Percentiles rank a stretch among this genome's conserved stretches.
Conservation (phyloP, 352 stramenopile genomes). For the Elongisporangium senticosum region DNA sequence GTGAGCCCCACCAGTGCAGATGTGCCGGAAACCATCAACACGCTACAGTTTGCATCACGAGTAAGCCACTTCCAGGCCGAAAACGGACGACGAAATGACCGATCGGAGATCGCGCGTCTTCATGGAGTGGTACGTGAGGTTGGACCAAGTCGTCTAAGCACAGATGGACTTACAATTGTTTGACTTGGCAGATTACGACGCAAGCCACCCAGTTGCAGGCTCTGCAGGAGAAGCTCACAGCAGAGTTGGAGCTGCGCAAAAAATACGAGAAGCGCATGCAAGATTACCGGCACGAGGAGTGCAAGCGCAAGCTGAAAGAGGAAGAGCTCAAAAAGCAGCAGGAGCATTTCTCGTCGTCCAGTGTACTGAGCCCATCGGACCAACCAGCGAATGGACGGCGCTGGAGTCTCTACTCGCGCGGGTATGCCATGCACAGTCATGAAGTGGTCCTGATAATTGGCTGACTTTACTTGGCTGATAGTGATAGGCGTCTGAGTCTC, state of each 20-base stretch:
- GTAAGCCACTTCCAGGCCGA: slow-evolving; percentile 38
- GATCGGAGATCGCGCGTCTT: slow-evolving; percentile 53
- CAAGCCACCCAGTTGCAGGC: slow-evolving; percentile 59
- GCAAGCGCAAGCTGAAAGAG: slow-evolving; percentile 37
- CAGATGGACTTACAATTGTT: neutral
- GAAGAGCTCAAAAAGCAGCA: slow-evolving; percentile 41
- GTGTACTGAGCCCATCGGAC: slow-evolving; percentile 24
- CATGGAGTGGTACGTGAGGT: slow-evolving; percentile 44
- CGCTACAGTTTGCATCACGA: slow-evolving; percentile 71
- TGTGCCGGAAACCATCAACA: slow-evolving; percentile 67
- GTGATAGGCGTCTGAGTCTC: neutral
- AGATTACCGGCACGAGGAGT: slow-evolving; percentile 65
- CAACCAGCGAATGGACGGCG: slow-evolving; percentile 37
- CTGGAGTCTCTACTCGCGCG: slow-evolving; percentile 66
- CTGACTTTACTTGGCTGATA: neutral
- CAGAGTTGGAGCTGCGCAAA: slow-evolving; percentile 55
- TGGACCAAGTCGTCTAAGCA: neutral
- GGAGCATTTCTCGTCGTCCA: slow-evolving; percentile 27
- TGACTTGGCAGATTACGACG: slow-evolving; percentile 34
- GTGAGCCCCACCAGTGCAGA: slow-evolving; percentile 44
- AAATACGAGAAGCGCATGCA: slow-evolving; percentile 76
- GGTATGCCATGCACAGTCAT: slow-evolving; percentile 28
- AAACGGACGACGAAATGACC: slow-evolving; percentile 38
- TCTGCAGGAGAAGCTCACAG: slow-evolving; percentile 61
- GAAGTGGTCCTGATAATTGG: neutral